These are phyloP conservation scores for Mucor lusitanicus DNA, from an alignment of 371 early-diverging fungal species.

Conservation along the genomic window DNA sequence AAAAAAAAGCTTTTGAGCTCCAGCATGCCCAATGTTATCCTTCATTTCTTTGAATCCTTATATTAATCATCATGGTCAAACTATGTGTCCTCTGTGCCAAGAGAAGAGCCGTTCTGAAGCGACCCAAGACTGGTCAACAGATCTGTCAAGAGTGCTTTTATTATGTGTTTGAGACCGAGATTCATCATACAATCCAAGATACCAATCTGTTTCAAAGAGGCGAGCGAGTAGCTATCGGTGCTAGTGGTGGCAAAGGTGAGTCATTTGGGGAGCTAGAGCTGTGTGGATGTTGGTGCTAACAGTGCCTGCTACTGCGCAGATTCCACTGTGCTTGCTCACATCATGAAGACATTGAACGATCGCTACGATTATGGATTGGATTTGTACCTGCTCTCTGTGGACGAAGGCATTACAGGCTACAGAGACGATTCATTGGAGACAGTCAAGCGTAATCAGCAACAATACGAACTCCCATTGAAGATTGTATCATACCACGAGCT, in stretches of 20 bases:
- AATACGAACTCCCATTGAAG: constrained; percentile 91
- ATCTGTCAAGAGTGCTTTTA: constrained; percentile 97
- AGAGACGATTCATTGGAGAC: constrained; percentile 99
- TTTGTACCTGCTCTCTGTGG: constrained; percentile 94
- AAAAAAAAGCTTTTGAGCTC: too few species aligned
- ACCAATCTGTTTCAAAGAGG: constrained; percentile 87
- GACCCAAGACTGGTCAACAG: constrained; percentile 93
- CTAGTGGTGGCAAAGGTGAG: constrained; percentile 97
- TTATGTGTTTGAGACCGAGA: constrained; percentile 94
- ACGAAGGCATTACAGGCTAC: constrained; percentile 99
- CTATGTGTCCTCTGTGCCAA: constrained; percentile 55
- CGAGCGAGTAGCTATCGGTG: constrained; percentile 96
- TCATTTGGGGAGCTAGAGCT: neutral
- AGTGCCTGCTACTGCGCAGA: constrained; percentile 55
- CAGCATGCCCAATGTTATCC: too few species aligned
- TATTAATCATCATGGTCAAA: constrained; percentile 30
- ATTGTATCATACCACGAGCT: constrained; percentile 96
- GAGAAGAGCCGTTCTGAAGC: constrained; percentile 81
- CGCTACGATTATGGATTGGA: constrained; percentile 94
- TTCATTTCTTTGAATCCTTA: neutral
- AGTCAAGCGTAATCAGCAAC: constrained; percentile 94
- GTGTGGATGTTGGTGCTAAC: neutral
- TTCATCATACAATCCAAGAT: constrained; percentile 92
- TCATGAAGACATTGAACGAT: constrained; percentile 95
- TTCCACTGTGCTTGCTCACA: constrained; percentile 98